phyloP scores from a whole-genome alignment of 2,329 filamentous ascomycete species.

The Albophoma yamanashiensis region DNA sequence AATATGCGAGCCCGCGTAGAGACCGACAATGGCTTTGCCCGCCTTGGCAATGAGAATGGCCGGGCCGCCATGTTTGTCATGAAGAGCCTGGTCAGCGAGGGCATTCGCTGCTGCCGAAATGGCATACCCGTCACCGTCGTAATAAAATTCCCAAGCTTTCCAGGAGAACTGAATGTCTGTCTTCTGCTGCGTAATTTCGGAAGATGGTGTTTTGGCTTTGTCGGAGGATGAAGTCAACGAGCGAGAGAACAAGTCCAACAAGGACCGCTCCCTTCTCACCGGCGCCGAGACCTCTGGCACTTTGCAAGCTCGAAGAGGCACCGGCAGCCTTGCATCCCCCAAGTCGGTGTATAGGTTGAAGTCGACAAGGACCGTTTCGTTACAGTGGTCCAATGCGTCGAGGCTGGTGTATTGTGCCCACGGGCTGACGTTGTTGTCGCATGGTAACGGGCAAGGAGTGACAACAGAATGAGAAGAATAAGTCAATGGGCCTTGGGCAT shows the following conservation, averaged over 20 bases:
- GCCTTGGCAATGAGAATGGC: neutral
- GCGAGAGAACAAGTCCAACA: neutral
- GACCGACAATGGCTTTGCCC: neutral
- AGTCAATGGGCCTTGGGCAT: neutral
- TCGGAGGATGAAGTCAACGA: neutral
- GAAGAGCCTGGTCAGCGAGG: neutral
- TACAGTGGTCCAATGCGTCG: neutral
- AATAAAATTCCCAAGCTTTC: neutral
- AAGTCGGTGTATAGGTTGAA: neutral
- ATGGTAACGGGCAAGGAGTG: neutral
- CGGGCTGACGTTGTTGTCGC: neutral
- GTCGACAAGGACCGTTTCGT: neutral
- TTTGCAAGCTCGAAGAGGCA: neutral
- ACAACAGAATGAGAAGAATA: neutral
- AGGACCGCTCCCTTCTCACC: neutral
- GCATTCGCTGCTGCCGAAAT: neutral
- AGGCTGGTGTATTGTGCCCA: neutral
- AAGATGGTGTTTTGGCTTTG: neutral
- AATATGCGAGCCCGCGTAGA: neutral
- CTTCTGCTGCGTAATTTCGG: neutral
- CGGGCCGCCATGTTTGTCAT: neutral
- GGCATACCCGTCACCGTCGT: neutral
- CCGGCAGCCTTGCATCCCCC: neutral
- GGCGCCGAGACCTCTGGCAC: neutral
- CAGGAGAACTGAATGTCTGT: neutral